Evolutionary conservation across 108 stramenopile genomes (phyloP), one percentile per base, ranked within the genome.

Genomic region (Fragilaria crotonensis): DNA sequence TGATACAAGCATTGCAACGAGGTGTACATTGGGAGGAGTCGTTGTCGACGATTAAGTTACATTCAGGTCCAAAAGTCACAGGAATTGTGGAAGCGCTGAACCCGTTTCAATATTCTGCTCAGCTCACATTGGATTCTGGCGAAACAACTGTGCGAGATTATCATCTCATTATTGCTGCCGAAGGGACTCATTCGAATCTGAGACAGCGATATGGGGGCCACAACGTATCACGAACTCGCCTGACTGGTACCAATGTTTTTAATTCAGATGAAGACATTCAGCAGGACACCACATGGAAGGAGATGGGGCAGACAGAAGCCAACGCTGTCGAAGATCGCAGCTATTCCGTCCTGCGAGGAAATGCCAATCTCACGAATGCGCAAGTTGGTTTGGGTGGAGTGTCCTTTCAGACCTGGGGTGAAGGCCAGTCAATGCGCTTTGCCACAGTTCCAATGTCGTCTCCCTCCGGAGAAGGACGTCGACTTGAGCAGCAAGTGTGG

Each of bases 331-430:
- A 89, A 62, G 84, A 87, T 73, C 68, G 91, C 44, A 54, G 79
- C 44, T 93, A 93, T 50, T 70, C 76, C 25, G 91, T 93, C 5
- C 89, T 87, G 52, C 85, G 91, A 46, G 91, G 91, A 20, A 93
- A 89, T 77, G 67, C 91, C 9, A 67, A 70, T 14, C 45, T 85
- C 22, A 68, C 74, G 7, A 31, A 22, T 4, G 60, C 66, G 26
- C 71, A 80, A 0, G 62, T 20, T 3, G 75, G 59, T 27, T 68
- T 77, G 14, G 53, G 78, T 57, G 81, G 74, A 18, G 0, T 64
- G 29, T 80, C 80, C 57, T 93, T 93, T 57, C 91, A 93, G 59
- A 93, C 86, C 2, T 93, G 91, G 91, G 91, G 91, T 19, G 77
- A 77, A 52, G 66, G 77, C 7, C 48, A 60, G 25, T 73, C 63